Evolutionary conservation across 2,329 filamentous ascomycete genomes (phyloP), one percentile per base, ranked within the genome.

Genomic region (Stemphylium vesicarium): DNA sequence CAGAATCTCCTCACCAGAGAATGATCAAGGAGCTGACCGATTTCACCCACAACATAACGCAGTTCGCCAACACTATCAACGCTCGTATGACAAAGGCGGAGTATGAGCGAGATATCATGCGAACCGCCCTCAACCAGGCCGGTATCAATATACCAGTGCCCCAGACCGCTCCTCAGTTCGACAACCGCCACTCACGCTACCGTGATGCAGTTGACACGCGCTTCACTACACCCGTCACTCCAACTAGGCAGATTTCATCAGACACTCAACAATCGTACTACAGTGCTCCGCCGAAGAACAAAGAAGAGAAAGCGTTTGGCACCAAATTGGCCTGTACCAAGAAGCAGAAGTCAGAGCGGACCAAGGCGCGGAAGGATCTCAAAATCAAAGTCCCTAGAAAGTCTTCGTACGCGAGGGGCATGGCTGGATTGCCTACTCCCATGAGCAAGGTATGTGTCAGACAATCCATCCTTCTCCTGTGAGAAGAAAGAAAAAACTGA

Each of bases 61-160:
- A 33, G 3, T 15, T 40, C 11, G 2, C 50, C 4, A 36, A 44
- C 2, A 13, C 33, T 1, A 22, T 98, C 57, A 92, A 97, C 80
- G 96, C 96, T 84, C 93, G 94, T 57, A 95, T 98, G 89, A 84
- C 96, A 62, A 97, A 96, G 75, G 85, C 96, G 50, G 90, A 90
- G 16, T 81, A 90, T 75, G 97, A 97, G 36, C 36, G 45, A 78
- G 85, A 91, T 66, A 80, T 87, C 56, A 10, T 35, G 10, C 12
- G 3, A n/a, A 47, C 20, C 29, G 26, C 3, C 13, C 31, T 15
- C 24, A 35, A 2, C 36, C 31, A 36, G 29, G 36, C 38, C 10
- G 12, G 15, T 5, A 2, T 24, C 2, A 5, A 2, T 13, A n/a
- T 9, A 12, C 2, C 9, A 3, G 18, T 10, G 2, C 22, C 31